These are phyloP conservation scores for Clathrospora elynae DNA, from an alignment of 2,329 filamentous ascomycete genomes.

Conservation along the genomic window DNA sequence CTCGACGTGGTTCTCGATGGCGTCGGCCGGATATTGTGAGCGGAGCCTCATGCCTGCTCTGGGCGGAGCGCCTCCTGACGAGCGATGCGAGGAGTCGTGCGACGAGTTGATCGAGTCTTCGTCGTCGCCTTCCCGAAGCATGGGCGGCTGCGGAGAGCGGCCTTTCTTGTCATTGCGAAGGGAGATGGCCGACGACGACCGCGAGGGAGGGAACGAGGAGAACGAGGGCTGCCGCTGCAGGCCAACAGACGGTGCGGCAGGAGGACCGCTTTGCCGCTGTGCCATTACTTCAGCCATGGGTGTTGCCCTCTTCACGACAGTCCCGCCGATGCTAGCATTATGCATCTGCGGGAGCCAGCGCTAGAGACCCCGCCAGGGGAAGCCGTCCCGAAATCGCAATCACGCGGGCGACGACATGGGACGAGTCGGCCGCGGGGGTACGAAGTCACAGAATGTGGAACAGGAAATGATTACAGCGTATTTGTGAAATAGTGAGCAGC, in stretches of 20 bases:
- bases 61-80: constrained; percentile 4
- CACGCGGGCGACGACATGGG: background rate
- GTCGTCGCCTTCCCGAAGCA: constrained; percentile 42
- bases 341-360: constrained; percentile 25
- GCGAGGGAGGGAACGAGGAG: constrained; percentile 50
- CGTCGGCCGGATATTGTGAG: constrained; percentile 56
- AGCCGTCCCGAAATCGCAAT: constrained; percentile 14
- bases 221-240: constrained; percentile 51
- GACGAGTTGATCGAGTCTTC: constrained; percentile 38
- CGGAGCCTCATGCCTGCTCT: constrained; percentile 39
- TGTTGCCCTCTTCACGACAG: constrained; percentile 28
- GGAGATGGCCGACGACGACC: constrained; percentile 47
- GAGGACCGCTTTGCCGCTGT: constrained; percentile 29
- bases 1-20: constrained; percentile 86
- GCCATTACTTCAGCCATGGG: constrained; percentile 42
- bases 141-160: constrained; percentile 45
- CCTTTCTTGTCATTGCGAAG: constrained; percentile 42
- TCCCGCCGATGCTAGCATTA: constrained; percentile 19
- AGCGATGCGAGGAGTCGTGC: constrained; percentile 33
- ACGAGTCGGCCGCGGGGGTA: no score
- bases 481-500: no score
- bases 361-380: constrained; percentile 29
- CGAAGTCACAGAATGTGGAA: no score
- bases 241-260: constrained; percentile 20
- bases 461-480: no score